These are phyloP conservation scores for Thecaphora thlaspeos DNA, from an alignment of 1,284 basidiomycete species.

Conservation along the genomic window DNA sequence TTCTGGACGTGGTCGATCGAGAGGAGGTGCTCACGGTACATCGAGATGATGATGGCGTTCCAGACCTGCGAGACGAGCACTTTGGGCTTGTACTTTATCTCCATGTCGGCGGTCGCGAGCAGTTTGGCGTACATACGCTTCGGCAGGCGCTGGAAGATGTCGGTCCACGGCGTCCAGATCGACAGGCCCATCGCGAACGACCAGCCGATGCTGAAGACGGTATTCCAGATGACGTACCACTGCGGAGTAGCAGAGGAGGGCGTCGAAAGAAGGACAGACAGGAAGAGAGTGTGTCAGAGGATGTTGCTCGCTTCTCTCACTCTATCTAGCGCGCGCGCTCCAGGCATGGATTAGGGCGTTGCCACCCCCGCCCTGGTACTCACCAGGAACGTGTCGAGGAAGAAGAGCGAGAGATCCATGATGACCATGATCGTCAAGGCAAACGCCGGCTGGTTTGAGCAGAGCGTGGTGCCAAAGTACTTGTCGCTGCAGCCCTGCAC, in stretches of 20 bases:
- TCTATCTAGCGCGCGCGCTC: too few relatives aligned
- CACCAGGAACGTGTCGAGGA: constrained; percentile 56
- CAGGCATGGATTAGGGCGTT: too few relatives aligned
- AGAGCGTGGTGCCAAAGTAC: constrained; percentile 55
- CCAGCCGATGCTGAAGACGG: constrained; percentile 57
- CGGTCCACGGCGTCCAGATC: constrained; percentile 58
- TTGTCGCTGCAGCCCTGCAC: constrained; percentile 55
- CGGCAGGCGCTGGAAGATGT: constrained; percentile 58
- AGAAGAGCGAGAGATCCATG: constrained; percentile 57
- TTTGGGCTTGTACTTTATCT: constrained; percentile 59
- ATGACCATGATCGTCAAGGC: constrained; percentile 55
- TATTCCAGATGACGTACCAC: constrained; percentile 59
- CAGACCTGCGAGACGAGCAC: constrained; percentile 58
- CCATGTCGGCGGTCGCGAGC: constrained; percentile 57
- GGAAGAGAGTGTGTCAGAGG: too few relatives aligned
- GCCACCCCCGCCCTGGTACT: too few relatives aligned
- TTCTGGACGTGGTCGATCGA: constrained; percentile 58
- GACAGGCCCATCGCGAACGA: constrained; percentile 57
- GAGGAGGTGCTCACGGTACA: constrained; percentile 58
- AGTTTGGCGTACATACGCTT: constrained; percentile 59
- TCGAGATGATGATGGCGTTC: constrained; percentile 59
- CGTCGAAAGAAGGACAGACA: constrained; percentile 66
- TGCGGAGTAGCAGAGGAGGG: constrained; percentile 18
- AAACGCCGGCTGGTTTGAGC: constrained; percentile 55
- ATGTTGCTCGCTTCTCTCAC: too few relatives aligned